These are phyloP conservation scores for Talaromyces sp. DNA, from an alignment of 2,329 filamentous ascomycete species.

Conservation along the genomic window DNA sequence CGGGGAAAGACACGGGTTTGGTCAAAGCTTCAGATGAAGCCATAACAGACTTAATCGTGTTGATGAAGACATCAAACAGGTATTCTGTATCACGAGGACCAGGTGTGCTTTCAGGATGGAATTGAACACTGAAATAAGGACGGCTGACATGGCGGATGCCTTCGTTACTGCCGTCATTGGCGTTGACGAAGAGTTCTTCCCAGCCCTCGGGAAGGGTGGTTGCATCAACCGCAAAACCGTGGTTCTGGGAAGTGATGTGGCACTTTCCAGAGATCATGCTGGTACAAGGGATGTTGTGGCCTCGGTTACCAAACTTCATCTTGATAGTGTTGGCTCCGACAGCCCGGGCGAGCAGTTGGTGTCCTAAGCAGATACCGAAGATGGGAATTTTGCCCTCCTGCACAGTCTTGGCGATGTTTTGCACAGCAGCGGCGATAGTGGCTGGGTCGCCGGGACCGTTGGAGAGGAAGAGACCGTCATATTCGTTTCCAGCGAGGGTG, in stretches of 20 bases:
- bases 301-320: slow-evolving; percentile 99
- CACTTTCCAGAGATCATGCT: slow-evolving; percentile 93
- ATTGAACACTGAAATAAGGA: slow-evolving; percentile 99
- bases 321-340: slow-evolving; percentile 82
- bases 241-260: slow-evolving; percentile 98
- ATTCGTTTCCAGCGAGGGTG: slow-evolving; percentile 70
- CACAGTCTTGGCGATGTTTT: slow-evolving; percentile 73
- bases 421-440: slow-evolving; percentile 71
- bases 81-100: slow-evolving; percentile 95
- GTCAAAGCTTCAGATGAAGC: slow-evolving; percentile 64
- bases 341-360: slow-evolving; percentile 86
- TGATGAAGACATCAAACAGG: slow-evolving; percentile 93
- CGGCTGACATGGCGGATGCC: slow-evolving; percentile 83
- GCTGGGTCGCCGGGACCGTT: slow-evolving; percentile 96
- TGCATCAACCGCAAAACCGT: slow-evolving; percentile 90
- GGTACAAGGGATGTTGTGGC: slow-evolving; percentile 97
- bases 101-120: slow-evolving; percentile 95
- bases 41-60: slow-evolving; percentile 72
- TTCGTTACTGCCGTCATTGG: slow-evolving; percentile 97
- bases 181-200: slow-evolving; percentile 95
- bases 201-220: slow-evolving; percentile 71
- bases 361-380: slow-evolving; percentile 94
- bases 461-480: slow-evolving; percentile 95
- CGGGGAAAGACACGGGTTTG: slow-evolving; percentile 79
- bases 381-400: slow-evolving; percentile 78